Evolutionary conservation across 805 yeast genomes (phyloP).

Genomic region (Ogataea minuta): DNA sequence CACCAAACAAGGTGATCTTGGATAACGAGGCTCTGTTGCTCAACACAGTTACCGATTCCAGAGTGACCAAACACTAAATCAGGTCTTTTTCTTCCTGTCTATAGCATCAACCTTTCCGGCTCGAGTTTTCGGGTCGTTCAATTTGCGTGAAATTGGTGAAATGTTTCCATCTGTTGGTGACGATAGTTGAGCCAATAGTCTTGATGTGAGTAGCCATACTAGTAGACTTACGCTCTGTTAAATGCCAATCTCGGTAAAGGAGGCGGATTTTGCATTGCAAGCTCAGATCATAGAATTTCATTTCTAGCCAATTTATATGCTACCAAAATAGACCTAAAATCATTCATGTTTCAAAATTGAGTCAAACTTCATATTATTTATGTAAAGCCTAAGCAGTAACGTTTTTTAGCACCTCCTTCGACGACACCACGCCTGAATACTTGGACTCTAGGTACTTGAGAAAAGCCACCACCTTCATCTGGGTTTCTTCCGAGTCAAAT

Average conservation of each 20-base stretch:
- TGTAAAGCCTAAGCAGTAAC: conserved; percentile 34
- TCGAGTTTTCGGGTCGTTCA: conserved; percentile 37
- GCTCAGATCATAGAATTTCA: background rate
- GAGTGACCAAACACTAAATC: conserved; percentile 39
- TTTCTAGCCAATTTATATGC: conserved; percentile 3
- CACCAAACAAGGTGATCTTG: conserved; percentile 88
- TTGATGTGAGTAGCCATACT: too few species aligned
- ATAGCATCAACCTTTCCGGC: conserved; percentile 9
- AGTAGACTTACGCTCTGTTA: background rate
- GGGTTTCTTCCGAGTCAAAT: conserved; percentile 68
- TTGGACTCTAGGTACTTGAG: conserved; percentile 69
- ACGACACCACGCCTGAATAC: conserved; percentile 60
- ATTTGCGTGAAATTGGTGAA: conserved; percentile 58
- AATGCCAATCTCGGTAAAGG: conserved; percentile 4
- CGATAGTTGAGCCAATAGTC: conserved; percentile 2
- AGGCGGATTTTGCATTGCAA: conserved; percentile 4
- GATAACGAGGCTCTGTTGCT: conserved; percentile 90
- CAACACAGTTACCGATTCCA: conserved; percentile 80
- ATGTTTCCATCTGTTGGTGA: conserved; percentile 48
- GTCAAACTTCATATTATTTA: conserved; percentile 1
- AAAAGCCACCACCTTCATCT: conserved; percentile 61
- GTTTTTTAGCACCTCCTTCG: conserved; percentile 44
- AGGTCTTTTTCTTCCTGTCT: conserved; percentile 10
- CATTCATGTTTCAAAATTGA: conserved; percentile 8
- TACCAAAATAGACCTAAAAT: background rate